Percentiles rank a stretch among this genome's conserved stretches.
Evolutionary conservation across 495 filamentous ascomycete species (phyloP).

Genomic region (Penicillium maclennaniae): DNA sequence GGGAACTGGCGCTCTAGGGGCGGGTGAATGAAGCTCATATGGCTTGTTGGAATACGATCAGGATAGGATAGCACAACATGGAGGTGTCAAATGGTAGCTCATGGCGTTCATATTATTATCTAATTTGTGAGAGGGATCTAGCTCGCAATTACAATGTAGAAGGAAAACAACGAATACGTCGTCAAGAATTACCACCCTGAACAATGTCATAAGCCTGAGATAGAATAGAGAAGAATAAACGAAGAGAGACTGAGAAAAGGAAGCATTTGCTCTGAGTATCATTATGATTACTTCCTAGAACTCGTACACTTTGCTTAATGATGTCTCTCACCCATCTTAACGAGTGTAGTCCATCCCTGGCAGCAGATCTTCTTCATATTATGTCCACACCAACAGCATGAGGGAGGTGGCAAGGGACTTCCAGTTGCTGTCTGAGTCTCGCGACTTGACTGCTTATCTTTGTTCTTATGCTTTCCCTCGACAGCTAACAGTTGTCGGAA

Average conservation of each 20-base stretch:
- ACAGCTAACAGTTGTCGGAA: constrained; percentile 4
- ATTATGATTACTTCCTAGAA: not conserved
- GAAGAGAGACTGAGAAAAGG: not conserved
- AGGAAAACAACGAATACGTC: no score
- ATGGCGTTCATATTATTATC: no score
- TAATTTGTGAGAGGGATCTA: no score
- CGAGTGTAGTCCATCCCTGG: constrained; percentile 66
- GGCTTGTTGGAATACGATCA: no score
- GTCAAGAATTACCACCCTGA: not conserved
- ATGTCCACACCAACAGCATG: constrained; percentile 77
- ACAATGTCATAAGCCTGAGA: not conserved
- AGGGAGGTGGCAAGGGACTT: constrained; percentile 35
- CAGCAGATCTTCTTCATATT: constrained; percentile 70
- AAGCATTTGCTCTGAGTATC: not conserved
- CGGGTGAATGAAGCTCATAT: no score
- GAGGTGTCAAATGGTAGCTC: no score
- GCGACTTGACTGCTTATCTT: not conserved
- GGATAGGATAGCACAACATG: no score
- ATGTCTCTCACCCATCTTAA: constrained; percentile 63
- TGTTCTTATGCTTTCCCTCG: not conserved
- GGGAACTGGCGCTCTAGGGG: no score
- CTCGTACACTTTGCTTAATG: constrained; percentile 35
- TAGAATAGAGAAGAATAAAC: not conserved
- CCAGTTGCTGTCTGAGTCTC: not conserved
- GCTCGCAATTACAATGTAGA: no score